These are phyloP conservation scores for Epichloe hybrida DNA, from an alignment of 2,329 filamentous ascomycete species.

Conservation along the genomic window DNA sequence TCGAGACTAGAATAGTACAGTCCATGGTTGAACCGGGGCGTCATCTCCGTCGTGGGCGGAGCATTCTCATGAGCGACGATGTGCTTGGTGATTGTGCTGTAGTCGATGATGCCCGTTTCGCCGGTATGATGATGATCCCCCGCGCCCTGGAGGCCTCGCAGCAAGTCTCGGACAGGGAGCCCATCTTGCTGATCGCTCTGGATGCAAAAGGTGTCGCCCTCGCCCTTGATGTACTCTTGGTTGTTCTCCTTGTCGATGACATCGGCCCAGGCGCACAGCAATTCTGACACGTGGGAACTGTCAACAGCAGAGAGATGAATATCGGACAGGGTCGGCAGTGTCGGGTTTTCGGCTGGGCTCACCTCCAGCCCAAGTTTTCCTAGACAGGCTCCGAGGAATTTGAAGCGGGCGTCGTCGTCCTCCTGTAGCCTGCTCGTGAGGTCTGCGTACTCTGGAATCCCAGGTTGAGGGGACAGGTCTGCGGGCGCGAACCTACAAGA, in stretches of 20 bases:
- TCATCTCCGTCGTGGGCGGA: slow-evolving; percentile 57
- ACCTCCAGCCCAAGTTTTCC: slow-evolving; percentile 70
- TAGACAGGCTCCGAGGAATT: slow-evolving; percentile 70
- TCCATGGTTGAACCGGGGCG: slow-evolving; percentile 76
- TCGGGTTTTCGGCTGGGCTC: slow-evolving; percentile 51
- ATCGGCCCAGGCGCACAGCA: slow-evolving; percentile 53
- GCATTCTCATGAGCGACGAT: slow-evolving; percentile 58
- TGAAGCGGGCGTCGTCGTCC: slow-evolving; percentile 55
- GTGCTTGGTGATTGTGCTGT: slow-evolving; percentile 57
- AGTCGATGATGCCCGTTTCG: slow-evolving; percentile 55
- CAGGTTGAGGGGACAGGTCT: slow-evolving; percentile 58
- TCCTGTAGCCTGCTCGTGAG: slow-evolving; percentile 53
- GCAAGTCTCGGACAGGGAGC: slow-evolving; percentile 44
- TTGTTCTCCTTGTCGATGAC: slow-evolving; percentile 52
- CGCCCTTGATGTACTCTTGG: slow-evolving; percentile 61
- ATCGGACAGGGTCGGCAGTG: slow-evolving; percentile 65
- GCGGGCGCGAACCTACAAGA: slow-evolving; percentile 59
- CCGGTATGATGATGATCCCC: slow-evolving; percentile 12
- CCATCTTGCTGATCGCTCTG: slow-evolving; percentile 51
- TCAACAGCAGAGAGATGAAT: slow-evolving; percentile 67
- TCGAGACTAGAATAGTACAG: slow-evolving; percentile 61
- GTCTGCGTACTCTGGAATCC: slow-evolving; percentile 54
- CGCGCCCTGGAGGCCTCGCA: slow-evolving; percentile 32
- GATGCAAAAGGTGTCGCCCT: slow-evolving; percentile 71
- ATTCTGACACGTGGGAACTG: slow-evolving; percentile 48